phyloP scores from a whole-genome alignment of 2,329 filamentous ascomycete genomes.

The Fusarium paranaense region DNA sequence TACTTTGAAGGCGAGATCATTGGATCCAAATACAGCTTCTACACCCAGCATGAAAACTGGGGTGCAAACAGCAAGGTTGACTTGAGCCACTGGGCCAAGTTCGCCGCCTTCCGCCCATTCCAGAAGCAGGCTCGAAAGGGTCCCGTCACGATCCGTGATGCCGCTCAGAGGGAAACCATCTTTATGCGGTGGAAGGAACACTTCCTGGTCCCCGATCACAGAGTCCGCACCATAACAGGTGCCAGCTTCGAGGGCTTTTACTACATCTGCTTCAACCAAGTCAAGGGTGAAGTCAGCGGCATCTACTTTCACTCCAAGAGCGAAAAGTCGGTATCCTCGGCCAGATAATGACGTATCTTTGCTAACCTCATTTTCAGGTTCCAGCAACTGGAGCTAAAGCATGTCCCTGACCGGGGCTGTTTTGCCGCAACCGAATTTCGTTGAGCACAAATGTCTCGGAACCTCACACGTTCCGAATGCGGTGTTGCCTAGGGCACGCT shows the following conservation, averaged over 20 bases:
- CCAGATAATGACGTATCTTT: background rate
- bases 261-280: conserved; percentile 98
- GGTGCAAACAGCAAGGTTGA: conserved; percentile 93
- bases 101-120: conserved; percentile 86
- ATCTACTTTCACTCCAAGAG: conserved; percentile 99
- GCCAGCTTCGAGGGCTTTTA: conserved; percentile 99
- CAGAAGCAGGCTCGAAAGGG: conserved; percentile 68
- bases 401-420: conserved; percentile 86
- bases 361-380: conserved; percentile 66
- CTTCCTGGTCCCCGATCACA: conserved; percentile 95
- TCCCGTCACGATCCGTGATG: conserved; percentile 71
- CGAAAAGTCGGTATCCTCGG: conserved; percentile 79
- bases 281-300: conserved; percentile 85
- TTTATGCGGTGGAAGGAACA: conserved; percentile 99
- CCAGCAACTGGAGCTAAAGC: conserved; percentile 91
- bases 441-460: conserved; percentile 39
- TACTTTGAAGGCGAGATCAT: conserved; percentile 99
- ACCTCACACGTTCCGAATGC: conserved; percentile 5
- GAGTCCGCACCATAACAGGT: conserved; percentile 88
- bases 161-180: conserved; percentile 84
- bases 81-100: conserved; percentile 91
- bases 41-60: conserved; percentile 90
- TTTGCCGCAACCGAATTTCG: conserved; percentile 87
- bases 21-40: conserved; percentile 92
- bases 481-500: conserved; percentile 4